A percentile compares a stretch with the other conserved stretches of the same genome.
Conservation (phyloP, 345 rosid species). For the Melaleuca alternifolia region DNA sequence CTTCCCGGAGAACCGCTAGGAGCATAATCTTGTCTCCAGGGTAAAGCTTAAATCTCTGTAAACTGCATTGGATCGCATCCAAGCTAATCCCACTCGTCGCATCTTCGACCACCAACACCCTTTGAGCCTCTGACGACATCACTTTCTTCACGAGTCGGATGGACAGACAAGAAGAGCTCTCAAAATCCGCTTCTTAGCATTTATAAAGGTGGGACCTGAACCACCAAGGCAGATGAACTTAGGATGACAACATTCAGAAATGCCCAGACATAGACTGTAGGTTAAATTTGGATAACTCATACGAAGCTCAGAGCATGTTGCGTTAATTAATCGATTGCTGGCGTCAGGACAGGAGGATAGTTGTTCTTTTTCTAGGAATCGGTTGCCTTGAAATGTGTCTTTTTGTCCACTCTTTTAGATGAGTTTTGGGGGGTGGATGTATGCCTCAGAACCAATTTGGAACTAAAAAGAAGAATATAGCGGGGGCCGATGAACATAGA, state of each 20-base stretch:
- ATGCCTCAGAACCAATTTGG: not conserved
- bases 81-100: constrained; percentile 24
- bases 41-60: constrained; percentile 21
- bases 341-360: not conserved
- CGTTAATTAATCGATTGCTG: not conserved
- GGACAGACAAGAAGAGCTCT: not conserved
- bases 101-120: constrained; percentile 42
- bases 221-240: not conserved
- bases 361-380: not conserved
- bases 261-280: not conserved
- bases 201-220: not conserved
- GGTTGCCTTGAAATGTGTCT: not conserved
- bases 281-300: not conserved
- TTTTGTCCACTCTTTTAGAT: not conserved
- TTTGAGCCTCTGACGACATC: constrained; percentile 21
- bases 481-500: not conserved
- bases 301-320: not conserved
- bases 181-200: not conserved
- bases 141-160: not conserved
- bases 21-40: constrained; percentile 31
- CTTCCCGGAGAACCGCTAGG: constrained; percentile 36
- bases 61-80: constrained; percentile 10
- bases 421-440: not conserved
- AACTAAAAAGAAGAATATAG: not conserved
- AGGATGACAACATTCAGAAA: not conserved